Base-by-base conservation (phyloP, 2,329 filamentous ascomycete genomes). In the Cadophora sp. region DNA sequence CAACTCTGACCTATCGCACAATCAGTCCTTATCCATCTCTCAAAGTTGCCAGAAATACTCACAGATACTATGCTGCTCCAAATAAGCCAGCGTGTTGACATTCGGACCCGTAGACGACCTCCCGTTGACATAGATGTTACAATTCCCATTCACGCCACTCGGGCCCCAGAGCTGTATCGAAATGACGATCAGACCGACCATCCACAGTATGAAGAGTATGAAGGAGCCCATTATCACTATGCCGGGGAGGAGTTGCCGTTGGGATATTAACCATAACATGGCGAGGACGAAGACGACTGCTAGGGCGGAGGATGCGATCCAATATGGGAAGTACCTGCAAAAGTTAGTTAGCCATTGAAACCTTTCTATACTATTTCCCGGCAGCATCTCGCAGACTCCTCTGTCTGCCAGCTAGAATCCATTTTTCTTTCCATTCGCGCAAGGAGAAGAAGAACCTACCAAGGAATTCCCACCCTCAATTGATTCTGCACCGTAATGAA, bases 321-420 rank as follows among this genome's bases (percentile, higher is more conserved):
- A 88, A 82, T 91, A 91, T 9, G 88, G 82, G 71, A 91, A 90
- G 79, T 91, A 91, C 88, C 88, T 90, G 73, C 11, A n/a, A 6
- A 56, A 43, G 14, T 9, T 24, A 8, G 24, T 68, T 53, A 63
- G 59, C 16, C 1, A 5, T 19, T 34, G 31, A 4, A 43, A 11
- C 6, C 16, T 19, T 43, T 19, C 40, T 3, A 43, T n/a, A n/a
- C n/a, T n/a, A 43, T 43, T 9, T 19, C 40, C 12, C 40, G 6
- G 6, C 16, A 43, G 6, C 16, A 43, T 43, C 40, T 43, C 40
- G 40, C 40, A 43, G 40, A 43, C 2, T 11, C 2, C 6, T 14
- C 14, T 43, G 40, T 19, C 14, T 37, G 34, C 34, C 34, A 37
- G 9, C 34, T 37, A 8, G 34, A 37, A 4, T 37, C 4, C 34